Evolutionary conservation across 345 rosid genomes (phyloP).

Genomic region (Rhizophora apiculata): DNA sequence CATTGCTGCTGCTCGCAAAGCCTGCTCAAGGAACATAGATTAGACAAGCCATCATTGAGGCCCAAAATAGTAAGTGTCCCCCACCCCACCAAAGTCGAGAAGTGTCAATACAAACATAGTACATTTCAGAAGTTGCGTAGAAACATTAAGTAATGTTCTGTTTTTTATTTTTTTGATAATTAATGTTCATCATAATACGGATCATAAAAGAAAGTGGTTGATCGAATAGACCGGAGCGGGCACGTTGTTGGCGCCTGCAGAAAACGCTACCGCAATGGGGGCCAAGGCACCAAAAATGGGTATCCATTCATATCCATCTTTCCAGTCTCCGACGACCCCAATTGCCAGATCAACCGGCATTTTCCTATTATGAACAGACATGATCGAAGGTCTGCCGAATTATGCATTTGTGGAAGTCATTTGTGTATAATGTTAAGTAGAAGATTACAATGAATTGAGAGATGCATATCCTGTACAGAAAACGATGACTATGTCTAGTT

Average conservation of each 20-base stretch:
- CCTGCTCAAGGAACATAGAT: slow-evolving; percentile 34
- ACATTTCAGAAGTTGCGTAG: background rate
- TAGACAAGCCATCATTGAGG: slow-evolving; percentile 26
- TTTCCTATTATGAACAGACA: slow-evolving; percentile 1
- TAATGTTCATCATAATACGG: no score
- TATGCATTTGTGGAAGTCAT: no score
- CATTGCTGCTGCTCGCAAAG: slow-evolving; percentile 24
- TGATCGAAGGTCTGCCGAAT: no score
- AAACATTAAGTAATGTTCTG: background rate
- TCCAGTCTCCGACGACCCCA: slow-evolving; percentile 23
- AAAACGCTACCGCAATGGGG: slow-evolving; percentile 22
- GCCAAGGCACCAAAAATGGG: slow-evolving; percentile 34
- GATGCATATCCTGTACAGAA: no score
- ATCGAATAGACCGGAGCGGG: slow-evolving; percentile 25
- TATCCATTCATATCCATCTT: slow-evolving; percentile 31
- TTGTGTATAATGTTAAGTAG: no score
- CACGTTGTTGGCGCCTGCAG: slow-evolving; percentile 32
- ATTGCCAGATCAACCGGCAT: slow-evolving; percentile 21
- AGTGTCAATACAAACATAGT: slow-evolving; percentile 18
- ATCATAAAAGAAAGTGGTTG: background rate
- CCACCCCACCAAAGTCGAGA: slow-evolving; percentile 31
- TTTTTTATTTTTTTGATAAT: no score
- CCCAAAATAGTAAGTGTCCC: slow-evolving; percentile 28
- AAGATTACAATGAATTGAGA: no score
- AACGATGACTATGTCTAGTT: no score